phyloP scores from a whole-genome alignment of 176 grass and related monocot species.

The Cocos nucifera region DNA sequence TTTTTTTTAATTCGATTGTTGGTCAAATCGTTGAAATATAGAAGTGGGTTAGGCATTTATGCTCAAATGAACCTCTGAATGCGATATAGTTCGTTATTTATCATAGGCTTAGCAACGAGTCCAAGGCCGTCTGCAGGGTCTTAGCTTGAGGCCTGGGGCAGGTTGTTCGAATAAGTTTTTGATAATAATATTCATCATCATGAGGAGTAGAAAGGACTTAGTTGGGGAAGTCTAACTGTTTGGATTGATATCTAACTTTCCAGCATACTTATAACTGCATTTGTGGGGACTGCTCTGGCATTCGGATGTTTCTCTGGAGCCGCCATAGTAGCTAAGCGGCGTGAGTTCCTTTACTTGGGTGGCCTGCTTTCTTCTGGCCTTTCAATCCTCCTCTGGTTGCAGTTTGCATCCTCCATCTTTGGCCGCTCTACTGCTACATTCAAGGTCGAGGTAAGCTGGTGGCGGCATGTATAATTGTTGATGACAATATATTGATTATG shows the following conservation, averaged over 20 bases:
- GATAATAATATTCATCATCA: neutral
- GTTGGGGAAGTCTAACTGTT: neutral
- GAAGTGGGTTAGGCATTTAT: no score
- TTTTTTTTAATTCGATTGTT: no score
- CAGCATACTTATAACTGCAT: slow-evolving; percentile 75
- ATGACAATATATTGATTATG: no score
- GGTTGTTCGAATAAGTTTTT: neutral
- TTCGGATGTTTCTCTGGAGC: slow-evolving; percentile 90
- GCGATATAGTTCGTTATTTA: no score
- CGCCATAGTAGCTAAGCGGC: slow-evolving; percentile 61
- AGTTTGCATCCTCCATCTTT: slow-evolving; percentile 69
- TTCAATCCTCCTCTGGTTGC: slow-evolving; percentile 77
- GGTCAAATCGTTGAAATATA: no score
- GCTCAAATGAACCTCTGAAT: no score
- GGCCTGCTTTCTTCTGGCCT: slow-evolving; percentile 82
- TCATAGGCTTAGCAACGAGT: no score
- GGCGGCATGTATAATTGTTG: no score
- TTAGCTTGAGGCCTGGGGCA: no score
- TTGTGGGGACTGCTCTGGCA: slow-evolving; percentile 77
- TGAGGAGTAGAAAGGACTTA: neutral
- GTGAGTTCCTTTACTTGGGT: slow-evolving; percentile 86
- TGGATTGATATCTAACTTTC: neutral
- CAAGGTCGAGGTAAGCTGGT: slow-evolving; percentile 63
- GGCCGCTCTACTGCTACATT: slow-evolving; percentile 48
- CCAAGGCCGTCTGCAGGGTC: no score